phyloP scores from a whole-genome alignment of 2,329 filamentous ascomycete genomes.

The Penicillium glabrum region DNA sequence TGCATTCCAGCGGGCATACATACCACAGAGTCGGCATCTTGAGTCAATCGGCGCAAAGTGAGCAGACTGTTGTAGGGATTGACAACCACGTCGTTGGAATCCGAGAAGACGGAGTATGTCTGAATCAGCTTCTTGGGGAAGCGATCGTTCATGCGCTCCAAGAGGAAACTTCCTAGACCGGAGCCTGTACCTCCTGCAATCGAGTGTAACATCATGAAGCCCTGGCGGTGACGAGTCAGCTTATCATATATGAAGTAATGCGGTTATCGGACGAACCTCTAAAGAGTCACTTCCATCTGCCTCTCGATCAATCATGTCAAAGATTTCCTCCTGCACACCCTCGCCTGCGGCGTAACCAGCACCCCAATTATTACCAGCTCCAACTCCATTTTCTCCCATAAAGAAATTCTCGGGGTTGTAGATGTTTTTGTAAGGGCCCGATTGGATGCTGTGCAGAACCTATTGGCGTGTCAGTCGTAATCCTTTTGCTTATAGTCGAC shows the following conservation, averaged over 20 bases:
- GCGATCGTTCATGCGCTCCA: constrained; percentile 92
- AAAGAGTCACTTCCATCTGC: constrained; percentile 97
- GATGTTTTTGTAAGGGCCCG: constrained; percentile 93
- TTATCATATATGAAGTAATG: background rate
- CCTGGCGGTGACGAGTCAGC: constrained; percentile 47
- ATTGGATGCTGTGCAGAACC: constrained; percentile 91
- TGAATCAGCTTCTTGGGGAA: constrained; percentile 99
- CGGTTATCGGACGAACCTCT: constrained; percentile 57
- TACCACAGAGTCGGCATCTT: constrained; percentile 95
- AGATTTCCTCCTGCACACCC: constrained; percentile 88
- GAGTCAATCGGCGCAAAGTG: constrained; percentile 83
- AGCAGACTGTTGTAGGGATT: constrained; percentile 98
- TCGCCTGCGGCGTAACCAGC: constrained; percentile 94
- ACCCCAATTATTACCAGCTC: constrained; percentile 98
- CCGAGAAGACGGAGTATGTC: constrained; percentile 97
- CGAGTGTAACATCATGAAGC: constrained; percentile 98
- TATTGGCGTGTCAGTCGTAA: constrained; percentile 23
- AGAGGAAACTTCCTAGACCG: constrained; percentile 89
- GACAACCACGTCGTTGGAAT: constrained; percentile 90
- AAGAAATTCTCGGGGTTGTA: constrained; percentile 99
- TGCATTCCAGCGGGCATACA: constrained; percentile 19
- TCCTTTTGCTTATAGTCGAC: background rate
- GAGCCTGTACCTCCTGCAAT: constrained; percentile 97
- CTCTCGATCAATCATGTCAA: constrained; percentile 99
- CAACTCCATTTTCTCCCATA: constrained; percentile 87